Evolutionary conservation across 108 stramenopile genomes (phyloP).

Genomic region (Chaetoceros muelleri): DNA sequence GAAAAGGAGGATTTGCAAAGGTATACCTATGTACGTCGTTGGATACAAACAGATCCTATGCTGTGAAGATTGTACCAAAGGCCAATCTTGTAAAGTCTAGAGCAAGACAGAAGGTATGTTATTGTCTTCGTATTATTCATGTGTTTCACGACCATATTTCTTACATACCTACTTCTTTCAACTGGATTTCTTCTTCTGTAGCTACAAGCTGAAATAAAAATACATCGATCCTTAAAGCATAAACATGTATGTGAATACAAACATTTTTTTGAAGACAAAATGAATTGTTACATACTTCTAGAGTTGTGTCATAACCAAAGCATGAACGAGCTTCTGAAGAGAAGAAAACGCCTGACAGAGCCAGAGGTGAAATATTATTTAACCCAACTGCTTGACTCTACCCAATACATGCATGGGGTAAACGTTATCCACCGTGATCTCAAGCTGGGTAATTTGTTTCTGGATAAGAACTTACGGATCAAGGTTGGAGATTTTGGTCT

Average conservation of each 20-base stretch:
- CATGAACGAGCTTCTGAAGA: slow-evolving; percentile 90
- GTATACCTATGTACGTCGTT: slow-evolving; percentile 79
- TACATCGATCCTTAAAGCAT: slow-evolving; percentile 93
- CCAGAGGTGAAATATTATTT: slow-evolving; percentile 73
- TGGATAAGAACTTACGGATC: slow-evolving; percentile 67
- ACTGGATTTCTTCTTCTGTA: slow-evolving; percentile 17
- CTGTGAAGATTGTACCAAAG: slow-evolving; percentile 90
- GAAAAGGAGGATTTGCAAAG: slow-evolving; percentile 92
- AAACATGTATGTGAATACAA: slow-evolving; percentile 89
- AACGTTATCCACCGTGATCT: slow-evolving; percentile 97
- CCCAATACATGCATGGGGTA: slow-evolving; percentile 82
- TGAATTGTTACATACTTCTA: slow-evolving; percentile 95
- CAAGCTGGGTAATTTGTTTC: slow-evolving; percentile 97
- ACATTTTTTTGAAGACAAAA: slow-evolving; percentile 95
- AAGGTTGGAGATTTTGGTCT: slow-evolving; percentile 97
- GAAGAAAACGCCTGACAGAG: slow-evolving; percentile 82
- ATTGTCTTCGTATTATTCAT: slow-evolving; percentile 3
- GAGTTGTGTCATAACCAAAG: slow-evolving; percentile 97
- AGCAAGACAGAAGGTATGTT: slow-evolving; percentile 83
- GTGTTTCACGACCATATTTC: not conserved
- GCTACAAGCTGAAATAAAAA: slow-evolving; percentile 98
- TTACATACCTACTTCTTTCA: not conserved
- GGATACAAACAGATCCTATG: slow-evolving; percentile 75
- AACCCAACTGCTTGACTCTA: slow-evolving; percentile 80
- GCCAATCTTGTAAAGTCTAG: slow-evolving; percentile 81